A percentile compares a stretch with the other conserved stretches of the same genome.
Conservation (phyloP, 352 stramenopile species). For the Phytophthora ramorum region DNA sequence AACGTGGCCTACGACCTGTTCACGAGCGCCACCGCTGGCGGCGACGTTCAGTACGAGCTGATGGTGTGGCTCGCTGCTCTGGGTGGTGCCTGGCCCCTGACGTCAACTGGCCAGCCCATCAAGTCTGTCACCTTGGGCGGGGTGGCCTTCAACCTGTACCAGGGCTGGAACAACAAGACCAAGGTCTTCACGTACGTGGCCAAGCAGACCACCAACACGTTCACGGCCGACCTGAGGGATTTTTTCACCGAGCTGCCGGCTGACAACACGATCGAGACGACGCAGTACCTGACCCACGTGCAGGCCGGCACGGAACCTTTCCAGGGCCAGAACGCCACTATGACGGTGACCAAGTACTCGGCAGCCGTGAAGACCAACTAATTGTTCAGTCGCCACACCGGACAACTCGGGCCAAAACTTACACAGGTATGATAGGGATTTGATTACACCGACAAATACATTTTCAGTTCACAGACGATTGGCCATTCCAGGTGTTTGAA, state of each 20-base stretch:
- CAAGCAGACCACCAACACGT: conserved; percentile 23
- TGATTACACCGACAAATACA: too few species aligned
- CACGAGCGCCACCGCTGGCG: conserved; percentile 28
- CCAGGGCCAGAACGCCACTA: conserved; percentile 35
- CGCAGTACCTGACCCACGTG: conserved; percentile 36
- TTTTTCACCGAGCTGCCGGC: conserved; percentile 39
- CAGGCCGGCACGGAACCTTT: conserved; percentile 47
- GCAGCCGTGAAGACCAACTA: background rate
- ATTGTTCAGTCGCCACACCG: background rate
- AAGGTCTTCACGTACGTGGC: conserved; percentile 50
- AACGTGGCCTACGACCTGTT: conserved; percentile 55
- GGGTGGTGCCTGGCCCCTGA: conserved; percentile 37
- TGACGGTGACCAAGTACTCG: conserved; percentile 37
- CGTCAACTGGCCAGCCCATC: conserved; percentile 32
- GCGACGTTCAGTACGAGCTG: conserved; percentile 44
- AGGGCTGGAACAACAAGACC: conserved; percentile 42
- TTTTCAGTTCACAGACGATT: too few species aligned
- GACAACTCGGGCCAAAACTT: too few species aligned
- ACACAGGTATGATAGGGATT: too few species aligned
- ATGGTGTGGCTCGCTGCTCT: conserved; percentile 52
- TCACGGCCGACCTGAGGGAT: conserved; percentile 36
- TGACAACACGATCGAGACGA: conserved; percentile 32
- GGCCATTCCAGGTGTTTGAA: too few species aligned
- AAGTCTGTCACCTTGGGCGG: conserved; percentile 30
- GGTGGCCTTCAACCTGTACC: conserved; percentile 40